Percentiles rank a stretch among this genome's conserved stretches.
Conservation (phyloP, 108 stramenopile species). For the Cyclotella kingstonii region DNA sequence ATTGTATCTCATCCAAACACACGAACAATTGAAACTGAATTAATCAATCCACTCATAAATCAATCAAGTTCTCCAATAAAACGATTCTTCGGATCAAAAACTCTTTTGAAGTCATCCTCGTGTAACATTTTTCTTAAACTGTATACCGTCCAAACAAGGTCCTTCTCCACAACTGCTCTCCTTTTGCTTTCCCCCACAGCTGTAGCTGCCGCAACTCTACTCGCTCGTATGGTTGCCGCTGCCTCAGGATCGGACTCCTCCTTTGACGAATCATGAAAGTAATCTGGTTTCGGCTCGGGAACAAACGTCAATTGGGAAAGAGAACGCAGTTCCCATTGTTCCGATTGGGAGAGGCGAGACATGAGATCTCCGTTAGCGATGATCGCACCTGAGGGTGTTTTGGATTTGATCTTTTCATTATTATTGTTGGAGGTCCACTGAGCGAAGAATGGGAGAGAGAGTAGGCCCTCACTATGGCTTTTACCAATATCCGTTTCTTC, state of each 20-base stretch:
- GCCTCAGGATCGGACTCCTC: conserved; percentile 33
- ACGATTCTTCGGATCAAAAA: conserved; percentile 80
- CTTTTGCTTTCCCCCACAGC: conserved; percentile 25
- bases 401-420: conserved; percentile 37
- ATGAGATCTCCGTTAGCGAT: conserved; percentile 76
- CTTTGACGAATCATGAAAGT: conserved; percentile 40
- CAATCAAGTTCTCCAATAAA: conserved; percentile 74
- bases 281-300: conserved; percentile 17
- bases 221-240: no score
- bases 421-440: conserved; percentile 4
- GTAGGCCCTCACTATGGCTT: neutral
- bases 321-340: conserved; percentile 69
- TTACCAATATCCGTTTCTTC: neutral
- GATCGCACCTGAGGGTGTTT: conserved; percentile 37
- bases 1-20: no score
- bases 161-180: conserved; percentile 56
- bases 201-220: no score
- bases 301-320: conserved; percentile 36
- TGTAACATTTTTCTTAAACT: conserved; percentile 57
- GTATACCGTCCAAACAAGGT: conserved; percentile 65
- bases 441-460: conserved; percentile 27
- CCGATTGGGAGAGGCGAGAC: conserved; percentile 66
- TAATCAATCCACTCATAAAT: neutral
- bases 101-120: conserved; percentile 66
- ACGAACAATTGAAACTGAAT: no score